Conservation (phyloP, 306 rosid genomes). For the Vigna radiata region DNA sequence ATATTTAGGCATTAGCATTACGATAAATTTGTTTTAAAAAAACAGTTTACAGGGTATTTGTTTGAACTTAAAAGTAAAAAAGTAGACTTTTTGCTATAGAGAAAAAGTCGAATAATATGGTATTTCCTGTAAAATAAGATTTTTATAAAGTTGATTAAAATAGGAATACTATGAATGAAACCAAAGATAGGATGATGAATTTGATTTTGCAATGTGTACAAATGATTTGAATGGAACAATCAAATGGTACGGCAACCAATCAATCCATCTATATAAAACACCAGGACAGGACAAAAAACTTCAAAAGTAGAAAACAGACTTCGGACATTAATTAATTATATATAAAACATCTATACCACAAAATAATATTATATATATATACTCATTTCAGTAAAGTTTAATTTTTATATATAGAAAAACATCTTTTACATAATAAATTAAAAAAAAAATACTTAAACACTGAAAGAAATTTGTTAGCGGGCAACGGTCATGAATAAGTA, state of each 20-base stretch:
- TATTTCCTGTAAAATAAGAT: not conserved
- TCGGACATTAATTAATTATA: not conserved
- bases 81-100: not conserved
- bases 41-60: not conserved
- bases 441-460: too few relatives aligned
- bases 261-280: not conserved
- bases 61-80: not conserved
- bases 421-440: too few relatives aligned
- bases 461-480: too few relatives aligned
- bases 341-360: too few relatives aligned
- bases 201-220: not conserved
- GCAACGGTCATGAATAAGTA: too few relatives aligned
- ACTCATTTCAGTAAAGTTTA: too few relatives aligned
- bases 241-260: not conserved
- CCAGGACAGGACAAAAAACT: not conserved
- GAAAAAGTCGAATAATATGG: not conserved
- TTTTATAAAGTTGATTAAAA: not conserved
- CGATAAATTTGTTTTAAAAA: not conserved
- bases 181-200: not conserved
- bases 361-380: too few relatives aligned
- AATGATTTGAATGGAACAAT: not conserved
- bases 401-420: too few relatives aligned
- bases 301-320: not conserved
- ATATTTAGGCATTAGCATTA: too few relatives aligned
- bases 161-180: not conserved